These are phyloP conservation scores for Linanthus parryae DNA, from an alignment of 148 eudicot species.

Conservation along the genomic window DNA sequence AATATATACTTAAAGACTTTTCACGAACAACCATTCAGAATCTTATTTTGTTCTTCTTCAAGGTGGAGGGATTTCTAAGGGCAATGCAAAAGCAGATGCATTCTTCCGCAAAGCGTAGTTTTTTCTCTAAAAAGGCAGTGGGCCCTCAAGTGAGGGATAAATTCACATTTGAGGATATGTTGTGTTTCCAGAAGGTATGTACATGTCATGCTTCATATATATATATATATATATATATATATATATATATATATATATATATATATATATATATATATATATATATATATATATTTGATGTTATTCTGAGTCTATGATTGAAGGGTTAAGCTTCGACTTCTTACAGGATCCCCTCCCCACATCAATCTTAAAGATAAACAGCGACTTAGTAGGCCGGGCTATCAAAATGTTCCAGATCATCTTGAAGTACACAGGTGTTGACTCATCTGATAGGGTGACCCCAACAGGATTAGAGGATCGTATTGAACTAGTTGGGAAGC, in stretches of 20 bases:
- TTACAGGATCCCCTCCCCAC: slow-evolving; percentile 96
- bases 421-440: slow-evolving; percentile 92
- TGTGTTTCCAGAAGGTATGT: slow-evolving; percentile 90
- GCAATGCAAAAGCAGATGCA: slow-evolving; percentile 97
- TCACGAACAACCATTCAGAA: background rate
- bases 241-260: too few relatives aligned
- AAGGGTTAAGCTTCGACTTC: slow-evolving; percentile 8
- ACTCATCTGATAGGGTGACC: slow-evolving; percentile 59
- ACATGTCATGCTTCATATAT: slow-evolving; percentile 2
- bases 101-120: slow-evolving; percentile 80
- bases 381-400: slow-evolving; percentile 76
- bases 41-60: slow-evolving; percentile 9
- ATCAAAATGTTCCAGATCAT: slow-evolving; percentile 83
- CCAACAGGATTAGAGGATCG: slow-evolving; percentile 83
- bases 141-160: slow-evolving; percentile 76
- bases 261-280: too few relatives aligned
- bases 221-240: too few relatives aligned
- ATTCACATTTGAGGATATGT: slow-evolving; percentile 96
- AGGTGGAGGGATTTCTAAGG: slow-evolving; percentile 94
- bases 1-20: background rate
- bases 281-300: too few relatives aligned
- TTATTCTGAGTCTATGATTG: slow-evolving; percentile 3
- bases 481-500: slow-evolving; percentile 77
- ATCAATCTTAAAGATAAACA: slow-evolving; percentile 73
- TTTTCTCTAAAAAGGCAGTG: slow-evolving; percentile 76